Base-by-base conservation (phyloP, 1,139 yeast genomes). In the Geotrichum klebahnii region DNA sequence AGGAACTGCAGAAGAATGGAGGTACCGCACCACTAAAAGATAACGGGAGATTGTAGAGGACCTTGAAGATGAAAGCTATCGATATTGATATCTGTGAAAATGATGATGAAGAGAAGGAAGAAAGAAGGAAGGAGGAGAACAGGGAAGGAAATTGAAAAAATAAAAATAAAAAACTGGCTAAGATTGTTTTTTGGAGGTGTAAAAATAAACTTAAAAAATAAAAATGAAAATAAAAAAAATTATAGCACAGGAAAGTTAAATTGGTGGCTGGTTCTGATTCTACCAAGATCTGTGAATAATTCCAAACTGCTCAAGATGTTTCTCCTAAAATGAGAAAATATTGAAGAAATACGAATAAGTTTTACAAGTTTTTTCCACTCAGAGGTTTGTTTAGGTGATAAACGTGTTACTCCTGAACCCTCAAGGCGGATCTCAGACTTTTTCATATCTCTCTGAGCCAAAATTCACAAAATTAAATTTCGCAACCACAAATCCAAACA, bases 251-350 rank as follows among this genome's bases (percentile, higher is more conserved):
- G n/a, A 32, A 32, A 5, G n/a, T 32, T 32, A n/a, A 32, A 5
- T 14, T 32, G 35, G 42, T 38, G 42, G 42, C 42, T 19, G 42
- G 42, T 23, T 38, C 3, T 32, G 10, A 12, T 9, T 17, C 10
- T 5, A 10, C 5, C 4, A n/a, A 32, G 10, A 22, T 38, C 26
- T 28, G n/a, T 16, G 24, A 24, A 32, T n/a, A n/a, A n/a, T n/a
- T n/a, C n/a, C n/a, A n/a, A n/a, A n/a, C n/a, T n/a, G n/a, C n/a
- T n/a, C n/a, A n/a, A n/a, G n/a, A n/a, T n/a, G n/a, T n/a, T n/a
- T n/a, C n/a, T n/a, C n/a, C n/a, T n/a, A 5, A 32, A 32, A 10
- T n/a, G 16, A 32, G 10, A 32, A 10, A 32, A 32, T 5, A 5
- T 4, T 32, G 35, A 32, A 32, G 16, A 5, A n/a, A n/a, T 10